Percentiles rank a stretch among this genome's conserved stretches.
These are phyloP conservation scores for Zygoascus bituminiphila DNA, from an alignment of 805 yeast genomes.

Conservation along the genomic window DNA sequence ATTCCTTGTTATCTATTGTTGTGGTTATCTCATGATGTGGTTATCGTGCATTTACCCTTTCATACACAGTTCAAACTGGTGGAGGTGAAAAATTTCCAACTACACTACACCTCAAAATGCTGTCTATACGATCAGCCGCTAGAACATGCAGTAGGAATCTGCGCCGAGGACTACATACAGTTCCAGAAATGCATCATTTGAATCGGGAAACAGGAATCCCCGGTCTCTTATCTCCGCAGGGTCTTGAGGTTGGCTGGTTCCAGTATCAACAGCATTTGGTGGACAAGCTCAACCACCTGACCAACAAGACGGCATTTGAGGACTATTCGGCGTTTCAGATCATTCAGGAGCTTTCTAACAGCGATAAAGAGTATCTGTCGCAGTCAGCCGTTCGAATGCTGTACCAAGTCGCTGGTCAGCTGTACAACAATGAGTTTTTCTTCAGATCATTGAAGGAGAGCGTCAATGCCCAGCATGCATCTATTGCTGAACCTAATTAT, in stretches of 20 bases:
- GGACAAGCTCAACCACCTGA: conserved; percentile 23
- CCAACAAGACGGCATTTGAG: conserved; percentile 12
- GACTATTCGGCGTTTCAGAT: conserved; percentile 14
- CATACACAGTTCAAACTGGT: background rate
- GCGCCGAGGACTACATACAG: conserved; percentile 12
- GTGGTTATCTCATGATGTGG: too few relatives aligned
- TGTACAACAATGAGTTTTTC: conserved; percentile 85
- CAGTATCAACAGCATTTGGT: conserved; percentile 58
- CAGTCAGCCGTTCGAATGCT: conserved; percentile 1
- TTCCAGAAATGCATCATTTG: conserved; percentile 15
- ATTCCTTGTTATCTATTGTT: too few relatives aligned
- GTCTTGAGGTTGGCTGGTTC: conserved; percentile 69
- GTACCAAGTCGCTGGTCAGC: conserved; percentile 62
- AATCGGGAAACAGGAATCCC: conserved; percentile 28
- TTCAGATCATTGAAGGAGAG: conserved; percentile 31
- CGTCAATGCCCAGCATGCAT: conserved; percentile 20
- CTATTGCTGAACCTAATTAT: conserved; percentile 14
- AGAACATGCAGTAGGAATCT: background rate
- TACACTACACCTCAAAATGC: background rate
- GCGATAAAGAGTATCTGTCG: background rate
- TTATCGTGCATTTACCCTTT: background rate
- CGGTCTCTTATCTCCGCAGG: conserved; percentile 56
- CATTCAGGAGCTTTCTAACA: conserved; percentile 7
- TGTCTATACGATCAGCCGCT: background rate
- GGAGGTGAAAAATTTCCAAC: background rate